Conservation (phyloP, 2,329 filamentous ascomycete species). For the Penicillium sp. region DNA sequence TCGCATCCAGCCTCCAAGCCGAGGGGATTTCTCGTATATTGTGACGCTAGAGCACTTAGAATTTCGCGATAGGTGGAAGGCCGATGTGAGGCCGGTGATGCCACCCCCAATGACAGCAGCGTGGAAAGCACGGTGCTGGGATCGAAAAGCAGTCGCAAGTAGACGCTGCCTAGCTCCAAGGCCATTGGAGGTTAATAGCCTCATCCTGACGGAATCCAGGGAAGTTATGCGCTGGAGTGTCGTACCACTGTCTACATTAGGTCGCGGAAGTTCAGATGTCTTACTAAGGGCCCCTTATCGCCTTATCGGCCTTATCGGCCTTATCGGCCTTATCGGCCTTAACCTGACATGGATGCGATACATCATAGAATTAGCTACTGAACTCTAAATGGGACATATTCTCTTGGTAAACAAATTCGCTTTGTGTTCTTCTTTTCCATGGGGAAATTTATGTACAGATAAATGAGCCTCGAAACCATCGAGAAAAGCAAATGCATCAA, state of each 20-base stretch:
- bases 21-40: conserved; percentile 70
- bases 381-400: neutral
- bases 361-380: neutral
- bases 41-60: conserved; percentile 72
- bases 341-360: neutral
- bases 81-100: conserved; percentile 76
- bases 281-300: conserved; percentile 1
- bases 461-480: conserved; percentile 5
- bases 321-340: neutral
- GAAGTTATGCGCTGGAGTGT: neutral
- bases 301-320: neutral
- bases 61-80: conserved; percentile 72
- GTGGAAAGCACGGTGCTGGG: conserved; percentile 34
- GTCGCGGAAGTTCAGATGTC: neutral
- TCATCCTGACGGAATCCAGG: conserved; percentile 26
- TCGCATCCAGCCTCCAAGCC: conserved; percentile 81
- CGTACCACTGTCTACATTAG: neutral
- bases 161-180: conserved; percentile 20
- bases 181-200: conserved; percentile 22
- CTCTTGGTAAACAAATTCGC: neutral
- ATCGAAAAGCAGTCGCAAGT: conserved; percentile 16
- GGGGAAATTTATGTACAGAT: conserved; percentile 28
- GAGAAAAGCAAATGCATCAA: conserved; percentile 25
- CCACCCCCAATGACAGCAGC: conserved; percentile 77
- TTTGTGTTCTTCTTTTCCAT: conserved; percentile 15